Base-by-base conservation (phyloP, 2,329 filamentous ascomycete species). In the Penicillium sp. region DNA sequence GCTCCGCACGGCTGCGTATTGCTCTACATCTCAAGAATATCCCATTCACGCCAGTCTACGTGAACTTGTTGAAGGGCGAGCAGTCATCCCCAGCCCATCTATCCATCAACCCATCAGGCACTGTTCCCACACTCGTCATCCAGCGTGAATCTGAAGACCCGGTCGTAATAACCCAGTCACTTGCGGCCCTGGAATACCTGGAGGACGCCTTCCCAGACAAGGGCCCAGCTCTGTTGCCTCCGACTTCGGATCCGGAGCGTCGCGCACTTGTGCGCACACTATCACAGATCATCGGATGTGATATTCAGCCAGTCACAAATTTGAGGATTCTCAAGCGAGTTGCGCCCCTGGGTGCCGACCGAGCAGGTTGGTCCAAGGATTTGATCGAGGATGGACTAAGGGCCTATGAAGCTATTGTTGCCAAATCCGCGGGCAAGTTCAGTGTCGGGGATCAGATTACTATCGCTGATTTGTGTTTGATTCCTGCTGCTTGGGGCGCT, bases 261-360 rank as follows among this genome's bases (percentile, higher is more conserved):
- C 76, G 84, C 16, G 83, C 83, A 0, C 65, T 70, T 3, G 81
- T 83, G 0, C 79, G 84, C 14, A 77, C 79, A 3, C 70, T 88
- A 8, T 77, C 79, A 4, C 65, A 73, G 48, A 81, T 87, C n/a
- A 70, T 87, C 27, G 76, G 77, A 5, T 73, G 75, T 27, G 85
- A 88, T 57, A 75, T 81, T 4, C 85, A 87, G 67, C 84, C 85
- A 5, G 76, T 84, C 1, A 85, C 84, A 1, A 86, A 86, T 60
- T 66, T 83, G 16, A 74, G 77, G 8, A 78, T 85, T 36, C 73
- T 83, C 59, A 76, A 78, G 44, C 74, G 76, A 0, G 73, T 86
- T 2, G 73, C 74, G 4, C 69, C 68, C 0, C 62, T 83, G 0
- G 78, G 76, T 0, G 72, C 69, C 1, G 76, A 75, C 45, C 72